Percentiles rank a stretch among this genome's conserved stretches.
phyloP scores from a whole-genome alignment of 1,284 basidiomycete genomes.

The Mrakiaceae sp. region DNA sequence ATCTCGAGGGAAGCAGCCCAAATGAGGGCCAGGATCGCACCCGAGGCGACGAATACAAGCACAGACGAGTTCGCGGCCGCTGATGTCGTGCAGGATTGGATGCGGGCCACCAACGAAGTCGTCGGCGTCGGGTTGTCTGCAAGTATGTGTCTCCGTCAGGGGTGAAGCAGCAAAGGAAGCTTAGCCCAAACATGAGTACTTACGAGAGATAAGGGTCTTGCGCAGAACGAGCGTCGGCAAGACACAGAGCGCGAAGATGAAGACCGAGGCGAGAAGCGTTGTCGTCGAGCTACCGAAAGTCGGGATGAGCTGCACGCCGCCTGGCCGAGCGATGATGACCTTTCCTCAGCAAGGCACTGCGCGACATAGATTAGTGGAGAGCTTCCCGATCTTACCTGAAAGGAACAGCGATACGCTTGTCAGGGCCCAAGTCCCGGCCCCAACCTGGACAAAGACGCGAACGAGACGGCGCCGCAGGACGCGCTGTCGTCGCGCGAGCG shows the following conservation, averaged over 20 bases:
- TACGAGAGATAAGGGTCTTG: slow-evolving; percentile 12
- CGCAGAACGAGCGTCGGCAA: slow-evolving; percentile 14
- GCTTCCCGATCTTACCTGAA: background rate
- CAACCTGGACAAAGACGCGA: slow-evolving; percentile 3
- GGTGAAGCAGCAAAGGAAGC: too few species aligned
- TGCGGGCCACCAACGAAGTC: background rate
- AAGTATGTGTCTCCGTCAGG: too few species aligned
- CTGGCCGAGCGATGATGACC: background rate
- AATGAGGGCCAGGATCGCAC: slow-evolving; percentile 6
- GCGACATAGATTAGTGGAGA: background rate
- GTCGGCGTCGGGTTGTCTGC: slow-evolving; percentile 6
- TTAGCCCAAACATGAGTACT: background rate
- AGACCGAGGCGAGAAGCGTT: slow-evolving; percentile 2
- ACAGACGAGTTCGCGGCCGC: background rate
- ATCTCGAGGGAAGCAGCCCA: background rate
- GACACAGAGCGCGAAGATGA: slow-evolving; percentile 4
- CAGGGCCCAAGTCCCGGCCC: background rate
- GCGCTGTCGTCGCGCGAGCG: background rate
- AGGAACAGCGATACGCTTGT: background rate
- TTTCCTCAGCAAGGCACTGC: too few species aligned
- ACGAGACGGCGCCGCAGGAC: slow-evolving; percentile 8
- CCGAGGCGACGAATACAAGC: slow-evolving; percentile 8
- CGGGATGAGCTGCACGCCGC: background rate
- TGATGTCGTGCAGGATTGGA: background rate
- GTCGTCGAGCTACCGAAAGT: slow-evolving; percentile 5